Base-by-base conservation (phyloP, 2,329 filamentous ascomycete species). In the Fusarium temperatum region DNA sequence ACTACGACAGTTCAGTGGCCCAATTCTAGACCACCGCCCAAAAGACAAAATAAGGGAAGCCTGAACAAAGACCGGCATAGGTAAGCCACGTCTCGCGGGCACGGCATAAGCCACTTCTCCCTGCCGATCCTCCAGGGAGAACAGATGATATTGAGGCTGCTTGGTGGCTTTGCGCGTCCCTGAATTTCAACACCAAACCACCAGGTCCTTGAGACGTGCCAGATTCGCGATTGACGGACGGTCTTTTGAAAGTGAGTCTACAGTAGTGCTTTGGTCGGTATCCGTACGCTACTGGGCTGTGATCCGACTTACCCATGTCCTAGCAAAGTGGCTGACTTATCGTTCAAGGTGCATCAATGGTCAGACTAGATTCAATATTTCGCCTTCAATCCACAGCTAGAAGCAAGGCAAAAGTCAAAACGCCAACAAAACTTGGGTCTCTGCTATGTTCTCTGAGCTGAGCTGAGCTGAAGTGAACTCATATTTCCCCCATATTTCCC, bases 41-140 rank as follows among this genome's bases (percentile, higher is more conserved):
- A 77, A 57, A 50, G 47, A 58, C 53, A 63, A 72, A 75, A 63
- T 66, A 62, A 62, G 57, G 60, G 54, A 45, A 51, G 51, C 67
- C 66, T 45, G 66, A 69, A 73, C 63, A 57, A 63, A 50, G 62
- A 55, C 72, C 56, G 28, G 47, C 65, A 61, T 41, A 48, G n/a
- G 42, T n/a, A 77, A 77, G 76, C 75, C 75, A 77, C 73, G 75
- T 69, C 75, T 68, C 47, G 42, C 47, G 58, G 66, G 63, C 55
- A 59, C 55, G 38, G 61, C 71, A 64, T 65, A 57, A 70, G 72
- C 72, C 74, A 77, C 63, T 72, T 59, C 57, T 58, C 60, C 48
- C 51, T 63, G 68, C 47, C 51, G 66, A 77, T 68, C 72, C 50
- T 53, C 55, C 32, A 53, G 58, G 64, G 65, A 63, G 68, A 74